Evolutionary conservation across 257 asterid species (phyloP), one percentile per base, ranked within the genome.

Genomic region (Solanum megistacrolobum): DNA sequence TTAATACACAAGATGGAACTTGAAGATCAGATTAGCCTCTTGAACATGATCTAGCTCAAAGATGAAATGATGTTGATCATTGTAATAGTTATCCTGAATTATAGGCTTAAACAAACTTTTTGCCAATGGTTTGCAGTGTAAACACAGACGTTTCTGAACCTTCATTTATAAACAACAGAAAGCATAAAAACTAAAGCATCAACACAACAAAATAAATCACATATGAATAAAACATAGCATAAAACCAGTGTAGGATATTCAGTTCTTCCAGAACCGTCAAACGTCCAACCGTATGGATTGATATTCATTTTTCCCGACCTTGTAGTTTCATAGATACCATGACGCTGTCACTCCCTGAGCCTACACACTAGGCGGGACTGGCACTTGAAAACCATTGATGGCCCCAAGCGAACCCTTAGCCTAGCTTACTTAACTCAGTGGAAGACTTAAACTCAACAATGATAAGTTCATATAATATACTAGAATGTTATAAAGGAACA

Each of bases 301-400:
- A 95, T 92, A 86, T 91, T 90, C 95, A 94, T 88, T 87, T 89
- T 88, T 36, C 98, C 98, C 31, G 91, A 52, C 91, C 98, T 91
- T 86, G 94, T 97, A 86, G 99, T 97, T 94, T 95, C 97, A 88
- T 89, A 95, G 81, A 94, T 93, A n/a, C 98, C 99, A 89, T 94
- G 87, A 87, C 94, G 93, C 87, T 88, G 36, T 35, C 36, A 35
- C 36, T 35, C 36, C 36, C 36, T 7, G 36, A 34, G 36, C 36
- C 36, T 34, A 34, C 7, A 34, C 36, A 5, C 36, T 34, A 34
- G 36, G 36, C 36, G 36, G 36, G 36, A 34, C 36, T 34, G 36
- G 6, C 36, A 34, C 36, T 34, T 34, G 36, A 34, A 34, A 5
- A 34, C 36, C 36, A 34, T 34, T 34, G 36, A 1, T 5, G 7